Base-by-base conservation (phyloP, 2,329 filamentous ascomycete genomes). In the Bipolaris victoriae region DNA sequence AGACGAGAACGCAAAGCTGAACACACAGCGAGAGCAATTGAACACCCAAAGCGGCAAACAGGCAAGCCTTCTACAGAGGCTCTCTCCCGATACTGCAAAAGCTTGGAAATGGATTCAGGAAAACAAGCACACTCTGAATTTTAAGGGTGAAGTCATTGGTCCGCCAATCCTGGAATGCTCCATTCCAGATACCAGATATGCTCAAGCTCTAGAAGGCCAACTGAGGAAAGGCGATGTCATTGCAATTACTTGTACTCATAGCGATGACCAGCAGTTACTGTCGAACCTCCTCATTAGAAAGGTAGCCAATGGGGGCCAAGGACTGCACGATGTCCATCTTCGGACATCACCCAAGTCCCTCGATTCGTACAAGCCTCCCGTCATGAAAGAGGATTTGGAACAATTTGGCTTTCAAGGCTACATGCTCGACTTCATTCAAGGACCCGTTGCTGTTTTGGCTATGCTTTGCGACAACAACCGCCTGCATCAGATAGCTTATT, bases 91-190 rank as follows among this genome's bases (percentile, higher is more conserved):
- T 55, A 86, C 89, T 2, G 84, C 84, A 10, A 80, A 73, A 63
- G 92, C 88, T 2, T 97, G 91, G 87, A 82, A 88, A 40, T 99
- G 94, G 93, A 83, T 98, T 49, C 84, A 91, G 69, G 75, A 86
- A 2, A 87, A 99, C 71, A 83, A 83, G 57, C 72, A 83, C 52
- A 55, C 35, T 1, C 48, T 76, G 1, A 76, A 84, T 47, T 95
- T 97, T 62, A 85, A 90, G 69, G 86, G 89, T 63, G 83, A 89
- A 56, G 88, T 97, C 4, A 92, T 90, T 70, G 92, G 90, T 0
- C 93, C 93, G 5, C 88, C 93, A 0, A 85, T 95, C 69, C 80
- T 97, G 31, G 89, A 85, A 56, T 97, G 92, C 76, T 90, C 89
- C 0, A 80, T 97, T 51, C 92, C 88, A 64, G 86, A 96, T 65